Conservation (phyloP, 148 eudicot genomes). For the Rhododendron griersonianum region DNA sequence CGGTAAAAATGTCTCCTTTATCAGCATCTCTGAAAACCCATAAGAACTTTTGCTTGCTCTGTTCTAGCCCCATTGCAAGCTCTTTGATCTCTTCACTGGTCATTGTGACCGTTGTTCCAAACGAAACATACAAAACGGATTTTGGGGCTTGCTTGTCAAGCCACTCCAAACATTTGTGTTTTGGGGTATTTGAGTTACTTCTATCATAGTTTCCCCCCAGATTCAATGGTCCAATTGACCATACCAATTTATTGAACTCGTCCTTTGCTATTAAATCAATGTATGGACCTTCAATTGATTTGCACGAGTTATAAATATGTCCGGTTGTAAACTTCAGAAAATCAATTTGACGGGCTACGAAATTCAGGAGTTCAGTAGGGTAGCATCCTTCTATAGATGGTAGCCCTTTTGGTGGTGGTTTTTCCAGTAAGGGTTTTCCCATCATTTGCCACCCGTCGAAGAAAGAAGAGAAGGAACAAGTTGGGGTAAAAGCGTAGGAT, state of each 20-base stretch:
- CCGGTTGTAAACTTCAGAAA: slow-evolving; percentile 14
- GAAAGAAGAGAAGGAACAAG: not conserved
- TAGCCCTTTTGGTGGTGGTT: not conserved
- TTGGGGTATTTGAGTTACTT: not conserved
- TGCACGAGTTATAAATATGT: slow-evolving; percentile 27
- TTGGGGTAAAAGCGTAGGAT: not conserved
- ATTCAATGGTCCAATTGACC: slow-evolving; percentile 15
- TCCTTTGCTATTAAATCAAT: slow-evolving; percentile 20
- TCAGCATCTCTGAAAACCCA: slow-evolving; percentile 10
- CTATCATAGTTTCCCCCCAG: not conserved
- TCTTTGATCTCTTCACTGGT: not conserved
- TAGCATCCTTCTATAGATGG: slow-evolving; percentile 19
- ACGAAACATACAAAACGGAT: not conserved
- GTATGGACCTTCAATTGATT: slow-evolving; percentile 24
- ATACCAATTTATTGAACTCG: slow-evolving; percentile 11
- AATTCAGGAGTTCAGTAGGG: slow-evolving; percentile 10
- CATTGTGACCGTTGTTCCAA: not conserved
- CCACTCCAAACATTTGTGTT: slow-evolving; percentile 13
- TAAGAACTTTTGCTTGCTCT: slow-evolving; percentile 6
- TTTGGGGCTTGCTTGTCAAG: not conserved
- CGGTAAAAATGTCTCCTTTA: not conserved
- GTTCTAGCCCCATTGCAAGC: slow-evolving; percentile 4
- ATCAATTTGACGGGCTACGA: slow-evolving; percentile 1
- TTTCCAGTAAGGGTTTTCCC: slow-evolving; percentile 12
- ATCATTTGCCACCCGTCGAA: not conserved